A percentile compares a stretch with the other conserved stretches of the same genome.
Conservation (phyloP, 1,284 basidiomycete species). For the Lentinula novae-zelandiae region DNA sequence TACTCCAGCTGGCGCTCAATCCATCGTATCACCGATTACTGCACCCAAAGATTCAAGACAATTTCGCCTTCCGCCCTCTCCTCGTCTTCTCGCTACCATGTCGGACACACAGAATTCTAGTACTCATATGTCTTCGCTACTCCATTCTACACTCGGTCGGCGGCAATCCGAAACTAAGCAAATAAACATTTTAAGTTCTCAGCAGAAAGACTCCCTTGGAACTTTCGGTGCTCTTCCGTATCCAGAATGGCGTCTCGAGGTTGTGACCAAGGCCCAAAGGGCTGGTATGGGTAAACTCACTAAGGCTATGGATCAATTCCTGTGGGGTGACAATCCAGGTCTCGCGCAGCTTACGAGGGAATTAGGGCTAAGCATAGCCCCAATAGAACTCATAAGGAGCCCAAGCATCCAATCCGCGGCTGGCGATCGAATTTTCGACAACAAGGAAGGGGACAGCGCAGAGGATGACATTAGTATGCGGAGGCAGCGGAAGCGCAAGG, state of each 20-base stretch:
- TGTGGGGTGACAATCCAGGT: conserved; percentile 26
- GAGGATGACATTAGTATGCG: conserved; percentile 1
- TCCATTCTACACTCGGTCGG: background rate
- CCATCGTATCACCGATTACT: conserved; percentile 6
- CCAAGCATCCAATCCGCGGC: conserved; percentile 1
- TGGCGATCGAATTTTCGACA: background rate
- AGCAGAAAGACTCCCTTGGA: background rate
- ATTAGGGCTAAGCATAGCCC: background rate
- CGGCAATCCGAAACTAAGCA: background rate
- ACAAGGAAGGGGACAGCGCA: background rate
- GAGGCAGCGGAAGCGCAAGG: conserved; percentile 13
- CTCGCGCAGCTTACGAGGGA: conserved; percentile 6
- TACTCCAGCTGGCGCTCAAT: background rate
- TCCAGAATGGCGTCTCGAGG: conserved; percentile 56
- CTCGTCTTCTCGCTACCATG: background rate
- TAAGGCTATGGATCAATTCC: conserved; percentile 44
- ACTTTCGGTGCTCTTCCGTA: conserved; percentile 44
- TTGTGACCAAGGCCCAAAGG: conserved; percentile 45
- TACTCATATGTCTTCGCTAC: background rate
- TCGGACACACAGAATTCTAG: background rate
- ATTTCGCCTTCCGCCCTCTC: conserved; percentile 4
- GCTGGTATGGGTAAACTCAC: conserved; percentile 54
- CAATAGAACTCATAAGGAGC: conserved; percentile 2
- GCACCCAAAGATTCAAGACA: conserved; percentile 1
- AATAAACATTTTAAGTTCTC: background rate